Evolutionary conservation across 1,284 basidiomycete species (phyloP).

Genomic region (Mrakiaceae sp.): DNA sequence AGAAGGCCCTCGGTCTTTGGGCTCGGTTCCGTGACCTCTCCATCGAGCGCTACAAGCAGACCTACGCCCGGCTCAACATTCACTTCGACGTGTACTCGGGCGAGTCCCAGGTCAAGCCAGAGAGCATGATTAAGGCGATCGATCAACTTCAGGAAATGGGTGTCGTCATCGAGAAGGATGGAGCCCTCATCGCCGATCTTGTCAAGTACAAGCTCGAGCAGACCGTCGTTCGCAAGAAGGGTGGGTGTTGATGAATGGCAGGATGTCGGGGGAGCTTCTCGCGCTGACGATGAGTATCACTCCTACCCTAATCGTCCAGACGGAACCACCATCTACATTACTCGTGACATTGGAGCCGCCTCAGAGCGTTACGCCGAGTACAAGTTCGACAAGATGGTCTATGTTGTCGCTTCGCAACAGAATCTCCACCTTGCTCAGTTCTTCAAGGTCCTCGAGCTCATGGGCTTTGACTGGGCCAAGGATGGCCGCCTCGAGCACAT

Average conservation of each 20-base stretch:
- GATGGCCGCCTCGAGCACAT: constrained; percentile 58
- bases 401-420: constrained; percentile 90
- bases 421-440: constrained; percentile 86
- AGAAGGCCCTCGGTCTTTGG: constrained; percentile 76
- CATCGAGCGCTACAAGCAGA: constrained; percentile 80
- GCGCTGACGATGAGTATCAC: neutral
- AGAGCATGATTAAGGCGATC: constrained; percentile 63
- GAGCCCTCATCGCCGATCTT: constrained; percentile 69
- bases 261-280: neutral
- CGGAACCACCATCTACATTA: constrained; percentile 94
- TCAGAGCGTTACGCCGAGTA: constrained; percentile 86
- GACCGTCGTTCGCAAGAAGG: constrained; percentile 76
- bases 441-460: constrained; percentile 86
- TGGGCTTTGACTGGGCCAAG: constrained; percentile 79
- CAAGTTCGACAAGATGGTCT: constrained; percentile 97
- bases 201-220: constrained; percentile 81
- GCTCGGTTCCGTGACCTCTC: constrained; percentile 83
- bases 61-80: constrained; percentile 85
- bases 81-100: constrained; percentile 90
- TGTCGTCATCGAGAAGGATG: constrained; percentile 39
- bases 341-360: constrained; percentile 92
- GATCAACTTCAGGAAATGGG: constrained; percentile 46
- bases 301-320: constrained; percentile 42
- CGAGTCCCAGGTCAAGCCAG: constrained; percentile 75
- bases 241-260: too few relatives aligned